Evolutionary conservation across 345 rosid species (phyloP).

Genomic region (Citrus australasica): DNA sequence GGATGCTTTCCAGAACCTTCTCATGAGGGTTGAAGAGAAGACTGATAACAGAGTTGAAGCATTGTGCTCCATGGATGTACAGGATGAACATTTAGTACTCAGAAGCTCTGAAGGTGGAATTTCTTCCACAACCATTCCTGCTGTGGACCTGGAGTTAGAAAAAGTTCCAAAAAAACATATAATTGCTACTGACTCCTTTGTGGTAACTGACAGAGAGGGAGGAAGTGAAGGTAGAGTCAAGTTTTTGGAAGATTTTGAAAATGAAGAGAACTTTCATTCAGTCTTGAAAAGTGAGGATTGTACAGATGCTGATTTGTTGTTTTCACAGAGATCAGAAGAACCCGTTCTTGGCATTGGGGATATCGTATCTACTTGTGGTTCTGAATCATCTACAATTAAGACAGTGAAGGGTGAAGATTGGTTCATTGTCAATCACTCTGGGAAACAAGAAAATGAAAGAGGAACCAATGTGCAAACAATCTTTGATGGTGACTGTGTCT

Average conservation of each 20-base stretch:
- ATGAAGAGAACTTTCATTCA: conserved; percentile 37
- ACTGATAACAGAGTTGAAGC: conserved; percentile 15
- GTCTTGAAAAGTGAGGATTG: conserved; percentile 46
- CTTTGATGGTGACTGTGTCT: conserved; percentile 34
- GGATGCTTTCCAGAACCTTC: conserved; percentile 69
- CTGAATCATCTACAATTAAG: conserved; percentile 37
- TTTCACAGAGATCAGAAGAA: conserved; percentile 42
- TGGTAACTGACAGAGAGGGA: conserved; percentile 30
- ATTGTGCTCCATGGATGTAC: conserved; percentile 27
- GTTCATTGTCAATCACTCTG: conserved; percentile 35
- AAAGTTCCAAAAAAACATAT: conserved; percentile 24
- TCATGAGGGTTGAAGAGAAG: conserved; percentile 49
- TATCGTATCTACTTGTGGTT: conserved; percentile 26
- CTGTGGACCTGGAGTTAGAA: conserved; percentile 30
- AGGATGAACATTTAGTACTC: conserved; percentile 22
- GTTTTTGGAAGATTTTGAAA: conserved; percentile 38
- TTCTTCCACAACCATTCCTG: conserved; percentile 9
- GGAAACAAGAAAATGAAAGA: conserved; percentile 30
- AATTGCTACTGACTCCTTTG: conserved; percentile 42
- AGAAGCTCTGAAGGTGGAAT: conserved; percentile 28
- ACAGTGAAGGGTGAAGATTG: conserved; percentile 62
- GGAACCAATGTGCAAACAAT: conserved; percentile 27
- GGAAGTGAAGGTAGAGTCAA: conserved; percentile 30
- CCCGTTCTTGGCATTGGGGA: conserved; percentile 30
- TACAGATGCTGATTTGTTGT: conserved; percentile 45